Conservation (phyloP, 225 moss, liverwort and hornwort genomes). For the Neckera pumila region DNA sequence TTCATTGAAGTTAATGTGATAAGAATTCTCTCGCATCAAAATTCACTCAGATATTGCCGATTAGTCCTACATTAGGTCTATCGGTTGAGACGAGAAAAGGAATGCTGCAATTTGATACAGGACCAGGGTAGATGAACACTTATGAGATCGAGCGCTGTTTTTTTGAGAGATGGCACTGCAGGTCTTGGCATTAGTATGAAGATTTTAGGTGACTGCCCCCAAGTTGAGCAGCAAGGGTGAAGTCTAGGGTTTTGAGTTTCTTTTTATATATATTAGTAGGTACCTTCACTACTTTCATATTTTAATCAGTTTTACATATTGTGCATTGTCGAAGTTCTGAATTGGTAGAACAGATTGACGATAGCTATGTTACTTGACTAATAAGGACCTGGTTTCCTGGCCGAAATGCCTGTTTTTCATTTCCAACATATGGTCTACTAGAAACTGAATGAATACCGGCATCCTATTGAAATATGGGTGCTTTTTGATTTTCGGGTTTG, state of each 20-base stretch:
- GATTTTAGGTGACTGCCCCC: neutral
- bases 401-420: neutral
- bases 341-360: neutral
- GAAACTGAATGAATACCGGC: neutral
- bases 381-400: neutral
- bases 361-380: neutral
- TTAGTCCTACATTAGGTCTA: neutral
- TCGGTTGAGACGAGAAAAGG: neutral
- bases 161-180: no score
- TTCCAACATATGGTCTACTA: neutral
- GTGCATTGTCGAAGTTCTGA: neutral
- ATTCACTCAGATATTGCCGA: no score
- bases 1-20: neutral
- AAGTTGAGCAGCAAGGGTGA: neutral
- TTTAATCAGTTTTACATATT: neutral
- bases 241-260: neutral
- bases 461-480: neutral
- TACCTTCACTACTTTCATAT: neutral
- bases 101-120: neutral
- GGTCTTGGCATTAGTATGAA: neutral
- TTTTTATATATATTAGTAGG: no score
- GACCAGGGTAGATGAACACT: neutral
- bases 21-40: neutral
- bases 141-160: no score
- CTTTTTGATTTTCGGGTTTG: neutral